These are phyloP conservation scores for Asterella californica DNA, from an alignment of 225 moss, liverwort and hornwort genomes.

Conservation along the genomic window DNA sequence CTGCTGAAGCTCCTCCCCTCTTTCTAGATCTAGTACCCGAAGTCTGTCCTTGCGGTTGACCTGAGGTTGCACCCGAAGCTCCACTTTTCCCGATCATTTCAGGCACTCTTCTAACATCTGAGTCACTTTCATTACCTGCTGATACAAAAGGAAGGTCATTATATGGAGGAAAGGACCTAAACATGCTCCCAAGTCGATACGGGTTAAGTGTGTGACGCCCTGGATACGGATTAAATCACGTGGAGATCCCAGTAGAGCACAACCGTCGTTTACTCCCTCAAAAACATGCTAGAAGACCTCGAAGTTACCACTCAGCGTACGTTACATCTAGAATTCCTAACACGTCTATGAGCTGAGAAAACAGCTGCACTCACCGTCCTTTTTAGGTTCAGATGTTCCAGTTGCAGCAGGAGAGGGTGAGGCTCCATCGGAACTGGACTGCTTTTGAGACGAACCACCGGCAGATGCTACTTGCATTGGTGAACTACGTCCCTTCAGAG, in stretches of 20 bases:
- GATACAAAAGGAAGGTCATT: not conserved
- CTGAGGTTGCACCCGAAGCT: constrained; percentile 55
- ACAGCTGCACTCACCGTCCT: constrained; percentile 59
- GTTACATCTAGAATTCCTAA: not conserved
- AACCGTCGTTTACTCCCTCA: not conserved
- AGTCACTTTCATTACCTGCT: constrained; percentile 92
- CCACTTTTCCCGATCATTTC: constrained; percentile 69
- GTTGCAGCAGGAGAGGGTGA: constrained; percentile 58
- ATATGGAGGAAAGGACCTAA: not conserved
- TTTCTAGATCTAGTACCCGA: constrained; percentile 66
- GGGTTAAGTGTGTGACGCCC: too few relatives aligned
- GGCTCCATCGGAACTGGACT: constrained; percentile 71
- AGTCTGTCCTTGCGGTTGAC: constrained; percentile 64
- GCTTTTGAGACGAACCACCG: constrained; percentile 64
- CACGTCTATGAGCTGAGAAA: not conserved
- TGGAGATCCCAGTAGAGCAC: not conserved
- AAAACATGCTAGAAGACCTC: not conserved
- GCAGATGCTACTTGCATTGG: constrained; percentile 59
- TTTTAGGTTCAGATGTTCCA: constrained; percentile 58
- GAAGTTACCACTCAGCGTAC: not conserved
- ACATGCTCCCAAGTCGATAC: too few relatives aligned
- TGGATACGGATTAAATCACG: not conserved
- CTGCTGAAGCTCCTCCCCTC: constrained; percentile 88
- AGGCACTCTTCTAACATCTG: constrained; percentile 92
- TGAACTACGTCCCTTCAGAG: constrained; percentile 30